Percentiles rank a stretch among this genome's conserved stretches.
phyloP scores from a whole-genome alignment of 257 asterid species.

The Leptodermis oblonga region DNA sequence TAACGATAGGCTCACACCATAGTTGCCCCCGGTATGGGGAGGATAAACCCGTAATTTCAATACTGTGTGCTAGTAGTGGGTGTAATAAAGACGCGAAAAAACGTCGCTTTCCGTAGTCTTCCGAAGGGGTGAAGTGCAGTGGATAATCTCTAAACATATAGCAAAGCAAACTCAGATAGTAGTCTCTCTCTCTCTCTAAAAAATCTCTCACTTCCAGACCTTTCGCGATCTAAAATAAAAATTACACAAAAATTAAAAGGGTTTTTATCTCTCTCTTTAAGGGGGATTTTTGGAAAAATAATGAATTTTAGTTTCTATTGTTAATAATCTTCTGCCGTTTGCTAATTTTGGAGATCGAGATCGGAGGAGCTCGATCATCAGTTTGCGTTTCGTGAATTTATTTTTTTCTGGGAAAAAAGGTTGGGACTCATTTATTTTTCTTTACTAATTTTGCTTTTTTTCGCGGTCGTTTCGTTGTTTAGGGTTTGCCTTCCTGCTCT shows the following conservation, averaged over 20 bases:
- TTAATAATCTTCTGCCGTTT: neutral
- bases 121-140: too few relatives aligned
- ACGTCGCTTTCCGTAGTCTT: too few relatives aligned
- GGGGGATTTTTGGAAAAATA: neutral
- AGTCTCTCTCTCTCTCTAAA: neutral
- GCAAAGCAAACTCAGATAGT: neutral
- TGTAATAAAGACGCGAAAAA: too few relatives aligned
- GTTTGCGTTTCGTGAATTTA: neutral
- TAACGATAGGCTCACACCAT: too few relatives aligned
- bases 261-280: neutral
- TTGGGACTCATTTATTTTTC: neutral
- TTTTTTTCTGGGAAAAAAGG: slow-evolving; percentile 3
- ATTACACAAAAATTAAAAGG: neutral
- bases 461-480: neutral
- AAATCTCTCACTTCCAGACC: slow-evolving; percentile 17
- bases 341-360: slow-evolving; percentile 16
- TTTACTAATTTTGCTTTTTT: neutral
- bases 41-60: too few relatives aligned
- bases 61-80: too few relatives aligned
- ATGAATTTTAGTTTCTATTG: neutral
- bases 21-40: too few relatives aligned
- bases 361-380: slow-evolving; percentile 15
- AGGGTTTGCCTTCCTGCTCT: neutral
- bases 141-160: slow-evolving; percentile 13
- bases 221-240: slow-evolving; percentile 26